phyloP scores from a whole-genome alignment of 1,284 basidiomycete genomes.

The Ganoderma sp. region DNA sequence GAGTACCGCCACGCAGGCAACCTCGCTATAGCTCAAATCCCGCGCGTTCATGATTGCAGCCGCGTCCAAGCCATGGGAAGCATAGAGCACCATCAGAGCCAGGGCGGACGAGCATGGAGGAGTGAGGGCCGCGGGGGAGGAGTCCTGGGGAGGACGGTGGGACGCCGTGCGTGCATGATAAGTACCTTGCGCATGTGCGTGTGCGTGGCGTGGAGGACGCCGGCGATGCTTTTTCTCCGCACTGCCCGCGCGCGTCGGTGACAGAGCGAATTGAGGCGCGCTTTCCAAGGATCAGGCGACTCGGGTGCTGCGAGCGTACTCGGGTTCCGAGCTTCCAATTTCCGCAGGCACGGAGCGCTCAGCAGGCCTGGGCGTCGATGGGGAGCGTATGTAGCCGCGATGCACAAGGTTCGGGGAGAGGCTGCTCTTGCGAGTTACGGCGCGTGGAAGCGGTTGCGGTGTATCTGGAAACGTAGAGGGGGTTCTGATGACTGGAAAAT shows the following conservation, averaged over 20 bases:
- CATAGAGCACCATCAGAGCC: conserved; percentile 5
- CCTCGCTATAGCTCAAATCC: conserved; percentile 30
- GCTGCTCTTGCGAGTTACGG: neutral
- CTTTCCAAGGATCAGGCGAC: neutral
- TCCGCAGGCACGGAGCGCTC: neutral
- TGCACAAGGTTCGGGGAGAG: neutral
- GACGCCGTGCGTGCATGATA: neutral
- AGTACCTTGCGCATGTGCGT: neutral
- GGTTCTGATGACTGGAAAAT: neutral
- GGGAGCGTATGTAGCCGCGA: neutral
- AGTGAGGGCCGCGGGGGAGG: neutral
- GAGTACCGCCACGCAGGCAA: conserved; percentile 27
- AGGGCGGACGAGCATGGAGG: conserved; percentile 3
- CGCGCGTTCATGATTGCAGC: conserved; percentile 10
- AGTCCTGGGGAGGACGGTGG: neutral
- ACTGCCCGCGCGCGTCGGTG: neutral
- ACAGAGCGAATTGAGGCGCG: neutral
- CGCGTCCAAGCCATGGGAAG: neutral
- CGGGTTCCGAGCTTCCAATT: neutral
- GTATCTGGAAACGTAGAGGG: neutral
- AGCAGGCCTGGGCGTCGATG: neutral
- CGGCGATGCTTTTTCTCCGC: conserved; percentile 1
- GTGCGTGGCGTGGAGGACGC: no score
- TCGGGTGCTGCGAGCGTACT: neutral
- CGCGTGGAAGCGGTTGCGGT: neutral